A percentile compares a stretch with the other conserved stretches of the same genome.
Evolutionary conservation across 805 yeast genomes (phyloP).

Genomic region (Pichia paraexigua): DNA sequence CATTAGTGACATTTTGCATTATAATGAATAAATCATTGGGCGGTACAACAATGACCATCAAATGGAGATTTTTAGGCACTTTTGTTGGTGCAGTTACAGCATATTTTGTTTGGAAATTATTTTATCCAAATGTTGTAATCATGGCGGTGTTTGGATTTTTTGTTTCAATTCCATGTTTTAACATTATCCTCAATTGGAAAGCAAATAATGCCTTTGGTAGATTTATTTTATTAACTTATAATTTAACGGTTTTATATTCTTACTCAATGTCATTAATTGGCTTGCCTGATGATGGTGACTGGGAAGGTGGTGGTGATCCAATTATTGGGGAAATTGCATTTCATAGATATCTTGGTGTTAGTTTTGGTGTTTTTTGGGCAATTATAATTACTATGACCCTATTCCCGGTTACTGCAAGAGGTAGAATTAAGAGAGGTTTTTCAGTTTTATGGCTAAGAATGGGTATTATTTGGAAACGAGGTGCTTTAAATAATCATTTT

Average conservation of each 20-base stretch:
- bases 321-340: constrained; percentile 66
- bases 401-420: constrained; percentile 71
- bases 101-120: constrained; percentile 47
- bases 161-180: constrained; percentile 39
- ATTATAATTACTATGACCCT: constrained; percentile 55
- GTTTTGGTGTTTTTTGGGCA: constrained; percentile 73
- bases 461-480: constrained; percentile 76
- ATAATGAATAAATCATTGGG: constrained; percentile 83
- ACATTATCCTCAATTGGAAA: constrained; percentile 64
- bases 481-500: constrained; percentile 48
- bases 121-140: constrained; percentile 46
- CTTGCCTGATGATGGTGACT: constrained; percentile 48
- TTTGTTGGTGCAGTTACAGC: constrained; percentile 63
- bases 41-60: constrained; percentile 72
- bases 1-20: constrained; percentile 69
- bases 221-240: constrained; percentile 67
- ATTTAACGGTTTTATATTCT: constrained; percentile 69
- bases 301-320: constrained; percentile 66
- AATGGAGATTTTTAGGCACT: constrained; percentile 70
- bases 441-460: constrained; percentile 68
- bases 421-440: constrained; percentile 54
- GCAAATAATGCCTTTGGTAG: constrained; percentile 56
- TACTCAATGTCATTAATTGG: constrained; percentile 45
- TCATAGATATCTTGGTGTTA: constrained; percentile 68
- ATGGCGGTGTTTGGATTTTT: constrained; percentile 44